Evolutionary conservation across 148 eudicot species (phyloP).

Genomic region (Chenopodium album): DNA sequence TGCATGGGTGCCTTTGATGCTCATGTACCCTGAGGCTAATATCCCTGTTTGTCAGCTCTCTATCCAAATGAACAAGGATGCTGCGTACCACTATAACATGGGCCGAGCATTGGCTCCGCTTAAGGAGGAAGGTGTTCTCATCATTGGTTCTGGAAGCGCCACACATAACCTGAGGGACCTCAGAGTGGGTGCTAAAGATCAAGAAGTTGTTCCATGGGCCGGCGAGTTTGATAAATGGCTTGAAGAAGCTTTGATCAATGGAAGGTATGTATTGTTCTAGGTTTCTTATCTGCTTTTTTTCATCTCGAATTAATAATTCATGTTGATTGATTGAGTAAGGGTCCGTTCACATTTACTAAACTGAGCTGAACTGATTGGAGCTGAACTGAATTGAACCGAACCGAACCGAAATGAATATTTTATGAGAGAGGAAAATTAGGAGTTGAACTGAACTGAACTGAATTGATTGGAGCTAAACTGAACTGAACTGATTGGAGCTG

Average conservation of each 20-base stretch:
- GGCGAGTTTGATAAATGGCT: conserved; percentile 76
- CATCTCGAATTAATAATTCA: too few species aligned
- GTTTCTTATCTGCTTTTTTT: background rate
- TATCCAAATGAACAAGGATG: conserved; percentile 54
- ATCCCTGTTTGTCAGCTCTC: conserved; percentile 92
- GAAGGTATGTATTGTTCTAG: conserved; percentile 41
- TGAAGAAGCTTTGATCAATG: conserved; percentile 56
- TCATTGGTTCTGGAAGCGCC: conserved; percentile 81
- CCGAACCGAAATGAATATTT: too few species aligned
- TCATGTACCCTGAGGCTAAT: conserved; percentile 85
- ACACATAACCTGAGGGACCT: conserved; percentile 63
- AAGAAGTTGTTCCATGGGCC: conserved; percentile 59
- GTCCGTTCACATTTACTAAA: too few species aligned
- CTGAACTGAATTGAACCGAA: too few species aligned
- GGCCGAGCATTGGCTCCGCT: conserved; percentile 76
- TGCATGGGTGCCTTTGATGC: conserved; percentile 91
- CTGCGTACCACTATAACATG: conserved; percentile 59
- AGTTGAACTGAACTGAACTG: too few species aligned
- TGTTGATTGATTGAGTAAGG: too few species aligned
- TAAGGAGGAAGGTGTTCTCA: conserved; percentile 75
- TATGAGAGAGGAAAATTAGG: too few species aligned
- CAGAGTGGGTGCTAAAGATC: background rate
- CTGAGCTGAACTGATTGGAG: too few species aligned
- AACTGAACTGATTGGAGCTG: too few species aligned
- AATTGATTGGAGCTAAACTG: too few species aligned